A percentile compares a stretch with the other conserved stretches of the same genome.
These are phyloP conservation scores for Priceomyces melissophilus DNA, from an alignment of 805 yeast species.

Conservation along the genomic window DNA sequence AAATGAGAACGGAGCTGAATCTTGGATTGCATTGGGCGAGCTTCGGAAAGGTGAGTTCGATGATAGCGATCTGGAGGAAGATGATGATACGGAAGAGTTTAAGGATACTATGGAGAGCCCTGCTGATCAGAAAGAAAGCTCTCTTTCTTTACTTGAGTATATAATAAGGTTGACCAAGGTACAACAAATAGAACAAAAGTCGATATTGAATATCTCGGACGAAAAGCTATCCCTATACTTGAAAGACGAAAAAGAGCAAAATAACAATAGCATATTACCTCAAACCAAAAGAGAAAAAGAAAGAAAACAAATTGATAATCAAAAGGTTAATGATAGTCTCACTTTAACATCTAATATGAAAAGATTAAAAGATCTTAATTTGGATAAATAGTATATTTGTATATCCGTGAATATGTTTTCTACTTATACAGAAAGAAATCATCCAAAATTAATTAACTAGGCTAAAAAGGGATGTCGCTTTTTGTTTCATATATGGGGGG, in stretches of 20 bases:
- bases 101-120: slow-evolving; percentile 14
- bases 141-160: slow-evolving; percentile 62
- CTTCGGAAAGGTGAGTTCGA: slow-evolving; percentile 18
- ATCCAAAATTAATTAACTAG: neutral
- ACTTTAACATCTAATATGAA: slow-evolving; percentile 31
- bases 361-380: slow-evolving; percentile 27
- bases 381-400: slow-evolving; percentile 10
- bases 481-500: slow-evolving; percentile 9
- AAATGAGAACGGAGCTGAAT: slow-evolving; percentile 17
- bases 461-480: slow-evolving; percentile 4
- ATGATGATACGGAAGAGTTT: slow-evolving; percentile 16
- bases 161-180: slow-evolving; percentile 55
- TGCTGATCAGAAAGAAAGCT: slow-evolving; percentile 15
- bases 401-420: neutral
- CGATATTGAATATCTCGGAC: slow-evolving; percentile 56
- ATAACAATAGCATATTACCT: slow-evolving; percentile 16
- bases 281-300: slow-evolving; percentile 13
- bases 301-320: slow-evolving; percentile 8
- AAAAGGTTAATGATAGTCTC: slow-evolving; percentile 14
- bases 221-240: slow-evolving; percentile 61
- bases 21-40: slow-evolving; percentile 54
- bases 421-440: neutral
- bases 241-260: slow-evolving; percentile 45
- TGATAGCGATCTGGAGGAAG: slow-evolving; percentile 25
- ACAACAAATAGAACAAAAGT: slow-evolving; percentile 56